Conservation (phyloP, 495 filamentous ascomycete genomes). For the Glarea lozoyensis region DNA sequence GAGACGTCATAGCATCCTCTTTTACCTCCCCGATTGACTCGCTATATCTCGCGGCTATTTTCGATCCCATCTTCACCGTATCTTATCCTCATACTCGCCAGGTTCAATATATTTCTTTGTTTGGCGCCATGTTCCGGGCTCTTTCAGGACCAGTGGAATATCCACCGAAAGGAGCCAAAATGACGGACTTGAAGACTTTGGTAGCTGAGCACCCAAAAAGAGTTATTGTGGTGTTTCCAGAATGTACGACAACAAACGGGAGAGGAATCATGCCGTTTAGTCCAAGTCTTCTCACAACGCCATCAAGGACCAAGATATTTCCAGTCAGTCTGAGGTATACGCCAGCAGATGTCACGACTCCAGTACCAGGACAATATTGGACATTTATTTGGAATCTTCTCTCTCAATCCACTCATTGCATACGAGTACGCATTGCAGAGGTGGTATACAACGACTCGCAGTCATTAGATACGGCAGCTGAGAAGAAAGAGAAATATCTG, state of each 20-base stretch:
- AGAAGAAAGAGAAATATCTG: slow-evolving; percentile 31
- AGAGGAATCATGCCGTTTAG: slow-evolving; percentile 81
- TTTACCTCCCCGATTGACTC: slow-evolving; percentile 90
- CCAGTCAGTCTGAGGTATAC: slow-evolving; percentile 85
- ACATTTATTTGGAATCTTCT: slow-evolving; percentile 78
- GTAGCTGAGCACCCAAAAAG: slow-evolving; percentile 58
- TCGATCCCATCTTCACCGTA: slow-evolving; percentile 87
- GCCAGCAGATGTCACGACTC: slow-evolving; percentile 82
- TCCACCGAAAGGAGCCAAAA: slow-evolving; percentile 35
- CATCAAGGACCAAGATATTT: slow-evolving; percentile 64
- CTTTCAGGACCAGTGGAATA: slow-evolving; percentile 49
- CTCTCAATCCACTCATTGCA: slow-evolving; percentile 77
- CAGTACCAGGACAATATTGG: slow-evolving; percentile 61
- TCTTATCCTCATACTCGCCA: slow-evolving; percentile 64
- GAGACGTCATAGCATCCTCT: slow-evolving; percentile 72
- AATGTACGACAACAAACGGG: slow-evolving; percentile 90
- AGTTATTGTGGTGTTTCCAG: slow-evolving; percentile 78
- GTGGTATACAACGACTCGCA: slow-evolving; percentile 41
- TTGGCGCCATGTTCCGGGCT: slow-evolving; percentile 63
- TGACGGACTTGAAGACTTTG: slow-evolving; percentile 55
- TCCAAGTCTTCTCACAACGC: slow-evolving; percentile 57
- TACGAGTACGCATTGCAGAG: slow-evolving; percentile 82
- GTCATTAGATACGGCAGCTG: slow-evolving; percentile 16
- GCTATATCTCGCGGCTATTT: slow-evolving; percentile 92
- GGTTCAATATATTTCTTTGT: slow-evolving; percentile 67